A percentile compares a stretch with the other conserved stretches of the same genome.
Conservation (phyloP, 352 stramenopile genomes). For the Globisporangium cylindrosporum region DNA sequence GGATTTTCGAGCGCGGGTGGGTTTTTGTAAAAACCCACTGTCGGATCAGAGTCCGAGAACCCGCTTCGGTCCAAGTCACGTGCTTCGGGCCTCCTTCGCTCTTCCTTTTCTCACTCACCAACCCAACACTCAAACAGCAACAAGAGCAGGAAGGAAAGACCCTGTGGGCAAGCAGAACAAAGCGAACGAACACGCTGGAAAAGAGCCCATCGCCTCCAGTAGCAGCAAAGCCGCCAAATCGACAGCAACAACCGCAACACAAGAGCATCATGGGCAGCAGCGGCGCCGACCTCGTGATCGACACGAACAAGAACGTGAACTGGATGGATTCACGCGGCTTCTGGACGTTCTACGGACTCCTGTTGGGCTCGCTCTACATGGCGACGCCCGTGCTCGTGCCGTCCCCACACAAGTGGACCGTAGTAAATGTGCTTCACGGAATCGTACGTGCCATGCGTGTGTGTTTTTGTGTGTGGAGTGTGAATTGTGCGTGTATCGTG, state of each 20-base stretch:
- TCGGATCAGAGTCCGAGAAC: background rate
- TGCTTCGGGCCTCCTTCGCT: background rate
- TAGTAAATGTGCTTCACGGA: slow-evolving; percentile 84
- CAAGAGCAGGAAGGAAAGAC: background rate
- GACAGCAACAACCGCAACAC: slow-evolving; percentile 9
- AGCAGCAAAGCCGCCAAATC: slow-evolving; percentile 1
- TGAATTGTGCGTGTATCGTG: background rate
- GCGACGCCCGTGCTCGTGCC: slow-evolving; percentile 76
- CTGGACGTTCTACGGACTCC: slow-evolving; percentile 85
- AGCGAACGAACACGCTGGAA: slow-evolving; percentile 8
- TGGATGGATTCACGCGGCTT: slow-evolving; percentile 89
- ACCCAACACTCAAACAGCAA: background rate
- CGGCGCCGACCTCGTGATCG: slow-evolving; percentile 37
- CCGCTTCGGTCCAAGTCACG: background rate
- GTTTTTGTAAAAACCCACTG: background rate
- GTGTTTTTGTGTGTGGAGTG: slow-evolving; percentile 4
- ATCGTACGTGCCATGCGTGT: slow-evolving; percentile 42
- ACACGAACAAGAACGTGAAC: slow-evolving; percentile 90
- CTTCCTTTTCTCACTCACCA: slow-evolving; percentile 15
- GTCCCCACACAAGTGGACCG: slow-evolving; percentile 67
- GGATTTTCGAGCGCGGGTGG: background rate
- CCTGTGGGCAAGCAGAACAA: background rate
- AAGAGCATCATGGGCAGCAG: slow-evolving; percentile 10
- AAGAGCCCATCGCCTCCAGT: background rate
- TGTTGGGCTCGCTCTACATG: slow-evolving; percentile 76